Conservation (phyloP, 257 asterid genomes). For the Solanum okadae region DNA sequence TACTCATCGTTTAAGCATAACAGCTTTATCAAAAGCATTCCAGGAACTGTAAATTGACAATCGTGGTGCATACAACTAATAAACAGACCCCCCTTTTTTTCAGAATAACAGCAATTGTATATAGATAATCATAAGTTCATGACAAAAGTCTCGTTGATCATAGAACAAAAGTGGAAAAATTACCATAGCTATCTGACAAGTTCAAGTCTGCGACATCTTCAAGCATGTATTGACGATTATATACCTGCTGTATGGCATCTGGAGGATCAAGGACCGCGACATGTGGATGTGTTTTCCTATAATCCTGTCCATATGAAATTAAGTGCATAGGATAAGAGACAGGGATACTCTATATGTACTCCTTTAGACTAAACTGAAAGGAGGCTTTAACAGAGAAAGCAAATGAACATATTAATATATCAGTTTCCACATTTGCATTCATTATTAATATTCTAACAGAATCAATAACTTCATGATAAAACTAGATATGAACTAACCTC, state of each 20-base stretch:
- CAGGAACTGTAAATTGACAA: background rate
- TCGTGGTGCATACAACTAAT: background rate
- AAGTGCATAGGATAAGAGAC: background rate
- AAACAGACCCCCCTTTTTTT: background rate
- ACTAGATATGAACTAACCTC: conserved; percentile 54
- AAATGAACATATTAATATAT: background rate
- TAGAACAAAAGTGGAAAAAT: background rate
- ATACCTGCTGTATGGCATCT: conserved; percentile 75
- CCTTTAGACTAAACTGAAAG: background rate
- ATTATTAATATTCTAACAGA: background rate
- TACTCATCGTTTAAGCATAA: background rate
- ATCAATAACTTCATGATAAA: background rate
- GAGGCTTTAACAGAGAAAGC: background rate
- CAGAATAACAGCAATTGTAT: background rate
- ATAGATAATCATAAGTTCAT: background rate
- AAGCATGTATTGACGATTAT: conserved; percentile 92
- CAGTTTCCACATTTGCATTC: background rate
- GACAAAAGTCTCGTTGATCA: background rate
- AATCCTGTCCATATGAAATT: conserved; percentile 36
- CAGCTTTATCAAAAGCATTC: background rate
- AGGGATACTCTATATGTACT: background rate
- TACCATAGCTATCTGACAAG: conserved; percentile 69
- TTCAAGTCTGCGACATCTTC: conserved; percentile 86
- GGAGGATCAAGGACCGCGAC: conserved; percentile 99
- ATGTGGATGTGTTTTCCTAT: conserved; percentile 77